Conservation (phyloP, 2,329 filamentous ascomycete species). For the Paramyrothecium roridum region DNA sequence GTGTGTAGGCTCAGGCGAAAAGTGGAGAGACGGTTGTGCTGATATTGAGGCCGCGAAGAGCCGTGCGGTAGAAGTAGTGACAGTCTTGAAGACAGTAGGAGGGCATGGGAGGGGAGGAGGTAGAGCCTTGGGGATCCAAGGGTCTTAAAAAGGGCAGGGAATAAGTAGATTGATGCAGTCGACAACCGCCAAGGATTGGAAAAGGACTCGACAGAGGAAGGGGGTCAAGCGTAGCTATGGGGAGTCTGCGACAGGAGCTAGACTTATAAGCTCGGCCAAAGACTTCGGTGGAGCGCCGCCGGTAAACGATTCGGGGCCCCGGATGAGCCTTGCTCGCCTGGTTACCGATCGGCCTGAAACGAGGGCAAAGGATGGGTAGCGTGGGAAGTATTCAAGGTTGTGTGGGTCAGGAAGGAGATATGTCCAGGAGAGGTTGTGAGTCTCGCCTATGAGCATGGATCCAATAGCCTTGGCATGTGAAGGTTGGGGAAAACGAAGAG, state of each 20-base stretch:
- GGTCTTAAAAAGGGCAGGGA: no score
- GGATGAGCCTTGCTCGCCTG: background rate
- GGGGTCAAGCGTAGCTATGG: background rate
- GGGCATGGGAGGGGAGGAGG: conserved; percentile 60
- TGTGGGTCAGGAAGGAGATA: background rate
- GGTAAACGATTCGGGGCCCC: background rate
- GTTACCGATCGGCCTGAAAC: background rate
- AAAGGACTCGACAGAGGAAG: background rate
- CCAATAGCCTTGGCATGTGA: background rate
- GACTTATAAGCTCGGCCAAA: background rate
- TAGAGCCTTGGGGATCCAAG: no score
- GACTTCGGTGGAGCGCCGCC: background rate
- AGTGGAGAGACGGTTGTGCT: conserved; percentile 74
- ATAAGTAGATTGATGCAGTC: no score
- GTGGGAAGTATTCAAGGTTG: background rate
- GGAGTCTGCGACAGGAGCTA: background rate
- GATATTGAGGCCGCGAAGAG: conserved; percentile 80
- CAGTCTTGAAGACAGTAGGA: conserved; percentile 80
- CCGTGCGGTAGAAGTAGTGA: conserved; percentile 90
- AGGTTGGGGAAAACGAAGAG: background rate
- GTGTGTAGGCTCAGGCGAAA: conserved; percentile 53
- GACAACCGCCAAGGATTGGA: background rate
- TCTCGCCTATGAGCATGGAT: background rate
- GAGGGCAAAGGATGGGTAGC: background rate
- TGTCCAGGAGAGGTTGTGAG: background rate